Percentiles rank a stretch among this genome's conserved stretches.
phyloP scores from a whole-genome alignment of 768 basidiomycete genomes.

The Tulasnella sp. region DNA sequence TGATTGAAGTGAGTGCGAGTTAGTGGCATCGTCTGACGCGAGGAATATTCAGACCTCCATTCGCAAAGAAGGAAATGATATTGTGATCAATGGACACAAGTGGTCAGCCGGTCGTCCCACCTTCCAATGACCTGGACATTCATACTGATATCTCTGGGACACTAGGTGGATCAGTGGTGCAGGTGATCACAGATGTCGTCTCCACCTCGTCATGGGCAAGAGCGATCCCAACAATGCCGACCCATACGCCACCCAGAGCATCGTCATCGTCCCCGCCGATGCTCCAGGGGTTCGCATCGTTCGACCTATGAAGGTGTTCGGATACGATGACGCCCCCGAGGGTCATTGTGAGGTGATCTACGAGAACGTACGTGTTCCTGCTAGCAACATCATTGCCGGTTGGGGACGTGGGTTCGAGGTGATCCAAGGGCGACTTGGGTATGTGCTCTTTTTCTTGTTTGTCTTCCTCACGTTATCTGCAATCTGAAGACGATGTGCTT shows the following conservation, averaged over 20 bases:
- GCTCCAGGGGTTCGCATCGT: conserved; percentile 78
- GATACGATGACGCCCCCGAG: conserved; percentile 91
- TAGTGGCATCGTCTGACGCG: conserved; percentile 90
- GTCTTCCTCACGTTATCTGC: neutral
- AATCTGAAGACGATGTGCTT: neutral
- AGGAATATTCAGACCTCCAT: conserved; percentile 89
- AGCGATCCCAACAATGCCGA: conserved; percentile 76
- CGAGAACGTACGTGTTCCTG: conserved; percentile 83
- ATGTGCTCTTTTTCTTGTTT: conserved; percentile 19
- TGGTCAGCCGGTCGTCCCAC: conserved; percentile 42
- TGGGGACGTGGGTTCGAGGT: conserved; percentile 97
- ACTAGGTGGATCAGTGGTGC: conserved; percentile 94
- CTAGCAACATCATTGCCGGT: conserved; percentile 72
- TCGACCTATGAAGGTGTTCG: conserved; percentile 88
- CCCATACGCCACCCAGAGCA: conserved; percentile 75
- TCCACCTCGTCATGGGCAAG: conserved; percentile 93
- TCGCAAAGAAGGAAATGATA: conserved; percentile 68
- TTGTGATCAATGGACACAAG: conserved; percentile 93
- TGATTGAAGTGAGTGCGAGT: too few relatives aligned
- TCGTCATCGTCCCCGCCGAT: conserved; percentile 88
- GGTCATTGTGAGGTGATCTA: conserved; percentile 95
- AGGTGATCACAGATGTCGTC: conserved; percentile 76
- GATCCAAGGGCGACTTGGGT: conserved; percentile 94
- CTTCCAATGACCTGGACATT: neutral
- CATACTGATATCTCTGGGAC: neutral